Evolutionary conservation across 345 rosid genomes (phyloP), one percentile per base, ranked within the genome.

Genomic region (Hibiscus trionum): DNA sequence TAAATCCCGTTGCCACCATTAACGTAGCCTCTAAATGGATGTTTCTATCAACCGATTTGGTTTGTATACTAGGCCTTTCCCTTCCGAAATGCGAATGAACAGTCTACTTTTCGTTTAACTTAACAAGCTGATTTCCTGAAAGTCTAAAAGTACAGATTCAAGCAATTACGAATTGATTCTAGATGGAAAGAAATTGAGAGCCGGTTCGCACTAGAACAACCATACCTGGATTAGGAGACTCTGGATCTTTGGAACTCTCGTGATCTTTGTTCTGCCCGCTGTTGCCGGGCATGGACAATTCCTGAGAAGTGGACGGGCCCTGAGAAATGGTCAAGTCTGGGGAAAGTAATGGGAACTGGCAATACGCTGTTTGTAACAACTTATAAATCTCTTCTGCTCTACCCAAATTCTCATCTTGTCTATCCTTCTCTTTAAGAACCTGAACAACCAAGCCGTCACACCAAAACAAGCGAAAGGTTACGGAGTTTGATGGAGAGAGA

Each of bases 391-490:
- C 90, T 66, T 84, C 86, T 78, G 79, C 61, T 61, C 76, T 84
- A 82, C 90, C 97, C 53, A 78, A 57, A 46, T 37, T 78, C 75
- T 92, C 90, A 67, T 95, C 96, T 50, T 75, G 80, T 76, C 84
- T 79, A 87, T 95, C 99, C 99, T 89, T 85, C 75, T 90, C 88
- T 4, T 87, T 83, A 44, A 95, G 88, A 72, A 84, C 78, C 98
- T 53, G 77, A 39, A 59, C 44, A 60, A 63, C 55, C 57, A 17
- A 61, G 1, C 19, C 64, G 21, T 57, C 66, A 58, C 11, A 11
- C 19, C 21, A 31, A 31, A 26, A 61, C 10, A 42, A 42, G 42
- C 10, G 3, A 10, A 70, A 14, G 5, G 27, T 35, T 42, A 8
- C 47, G 47, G 12, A 15, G 44, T 21, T 11, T 16, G 37, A 15